phyloP scores from a whole-genome alignment of 2,329 filamentous ascomycete species.

The Ophiostoma himal-ulmi region DNA sequence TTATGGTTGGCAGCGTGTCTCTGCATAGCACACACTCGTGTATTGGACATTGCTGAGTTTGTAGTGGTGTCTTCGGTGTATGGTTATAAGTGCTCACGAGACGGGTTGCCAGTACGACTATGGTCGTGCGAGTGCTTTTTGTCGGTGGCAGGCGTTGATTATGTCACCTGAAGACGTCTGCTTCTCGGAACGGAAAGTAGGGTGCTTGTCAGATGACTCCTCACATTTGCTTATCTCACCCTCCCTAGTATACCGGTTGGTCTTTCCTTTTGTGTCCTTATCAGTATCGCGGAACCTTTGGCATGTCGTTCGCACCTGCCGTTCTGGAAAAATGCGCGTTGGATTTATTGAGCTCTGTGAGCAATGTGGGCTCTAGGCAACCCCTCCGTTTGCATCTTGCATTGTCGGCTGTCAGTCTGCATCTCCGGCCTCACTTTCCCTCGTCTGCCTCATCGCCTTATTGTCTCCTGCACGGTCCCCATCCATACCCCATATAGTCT shows the following conservation, averaged over 20 bases:
- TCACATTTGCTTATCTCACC: not conserved
- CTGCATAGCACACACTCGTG: too few relatives aligned
- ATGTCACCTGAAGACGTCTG: not conserved
- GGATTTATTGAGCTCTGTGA: not conserved
- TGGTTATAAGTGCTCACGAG: too few relatives aligned
- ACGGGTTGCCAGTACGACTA: too few relatives aligned
- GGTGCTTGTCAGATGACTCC: not conserved
- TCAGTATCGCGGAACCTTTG: not conserved
- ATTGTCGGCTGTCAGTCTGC: not conserved
- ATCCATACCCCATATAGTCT: not conserved
- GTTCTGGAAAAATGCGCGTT: not conserved
- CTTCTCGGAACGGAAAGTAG: too few relatives aligned
- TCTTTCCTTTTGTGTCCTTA: not conserved
- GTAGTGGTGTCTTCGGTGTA: too few relatives aligned
- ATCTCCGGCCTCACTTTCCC: conserved; percentile 5
- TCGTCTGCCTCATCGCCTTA: not conserved
- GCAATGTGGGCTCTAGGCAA: not conserved
- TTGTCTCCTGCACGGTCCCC: not conserved
- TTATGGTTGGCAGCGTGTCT: too few relatives aligned
- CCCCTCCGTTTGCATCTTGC: conserved; percentile 2
- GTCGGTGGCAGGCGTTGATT: not conserved
- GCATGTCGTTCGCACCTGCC: not conserved
- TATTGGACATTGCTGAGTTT: too few relatives aligned
- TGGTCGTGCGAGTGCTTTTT: not conserved
- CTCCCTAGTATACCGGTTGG: not conserved